Conservation (phyloP, 164 flowering plant species). For the Stephania japonica region DNA sequence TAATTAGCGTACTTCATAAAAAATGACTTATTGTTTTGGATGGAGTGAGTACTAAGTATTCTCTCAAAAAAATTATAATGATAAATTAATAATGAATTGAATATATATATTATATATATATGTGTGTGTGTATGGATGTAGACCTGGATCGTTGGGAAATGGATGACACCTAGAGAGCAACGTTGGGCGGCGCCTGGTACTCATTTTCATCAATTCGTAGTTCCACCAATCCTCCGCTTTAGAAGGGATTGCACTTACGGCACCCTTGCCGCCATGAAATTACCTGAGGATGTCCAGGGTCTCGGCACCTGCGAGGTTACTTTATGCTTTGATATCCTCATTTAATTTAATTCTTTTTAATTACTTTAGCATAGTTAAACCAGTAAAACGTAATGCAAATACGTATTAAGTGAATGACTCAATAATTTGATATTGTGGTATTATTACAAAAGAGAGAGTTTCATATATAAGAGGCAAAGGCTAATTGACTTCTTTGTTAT, state of each 20-base stretch:
- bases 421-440: too few relatives aligned
- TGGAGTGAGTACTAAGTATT: too few relatives aligned
- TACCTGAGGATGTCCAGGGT: conserved; percentile 79
- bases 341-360: too few relatives aligned
- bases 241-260: conserved; percentile 87
- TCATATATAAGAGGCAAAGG: too few relatives aligned
- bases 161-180: conserved; percentile 73
- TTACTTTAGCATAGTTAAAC: too few relatives aligned
- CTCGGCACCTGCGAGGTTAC: conserved; percentile 82
- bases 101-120: background rate
- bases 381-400: too few relatives aligned
- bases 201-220: conserved; percentile 92
- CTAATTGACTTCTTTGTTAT: too few relatives aligned
- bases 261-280: conserved; percentile 83
- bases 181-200: conserved; percentile 82
- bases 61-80: too few relatives aligned
- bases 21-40: too few relatives aligned
- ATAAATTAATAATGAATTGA: background rate
- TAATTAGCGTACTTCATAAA: too few relatives aligned
- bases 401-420: too few relatives aligned
- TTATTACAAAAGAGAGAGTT: too few relatives aligned
- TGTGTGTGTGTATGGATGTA: conserved; percentile 9
- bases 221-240: conserved; percentile 63
- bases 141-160: conserved; percentile 96
- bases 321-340: background rate